phyloP scores from a whole-genome alignment of 2,329 filamentous ascomycete genomes.

The Aspergillus sp. region DNA sequence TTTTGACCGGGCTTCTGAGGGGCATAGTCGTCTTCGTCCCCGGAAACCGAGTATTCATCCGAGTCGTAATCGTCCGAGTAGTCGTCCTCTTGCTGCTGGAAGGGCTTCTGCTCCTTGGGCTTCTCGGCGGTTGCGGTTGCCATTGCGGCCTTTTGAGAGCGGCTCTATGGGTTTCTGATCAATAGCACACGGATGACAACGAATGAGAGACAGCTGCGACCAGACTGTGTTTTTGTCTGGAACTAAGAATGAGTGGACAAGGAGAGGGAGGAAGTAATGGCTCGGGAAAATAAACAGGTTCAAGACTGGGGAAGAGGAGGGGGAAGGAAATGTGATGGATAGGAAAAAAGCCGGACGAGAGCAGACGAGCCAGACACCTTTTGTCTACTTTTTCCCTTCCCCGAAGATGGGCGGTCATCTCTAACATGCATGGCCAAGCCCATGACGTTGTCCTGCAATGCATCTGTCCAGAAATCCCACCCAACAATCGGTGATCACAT shows the following conservation, averaged over 20 bases:
- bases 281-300: neutral
- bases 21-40: slow-evolving; percentile 21
- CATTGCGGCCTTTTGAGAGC: neutral
- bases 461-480: neutral
- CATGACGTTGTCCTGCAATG: slow-evolving; percentile 8
- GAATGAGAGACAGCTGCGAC: neutral
- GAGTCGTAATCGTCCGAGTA: slow-evolving; percentile 28
- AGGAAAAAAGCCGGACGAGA: neutral
- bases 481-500: slow-evolving; percentile 1
- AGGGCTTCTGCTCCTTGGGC: slow-evolving; percentile 24
- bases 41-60: slow-evolving; percentile 28
- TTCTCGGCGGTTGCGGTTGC: slow-evolving; percentile 31
- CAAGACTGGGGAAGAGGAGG: neutral
- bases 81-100: slow-evolving; percentile 25
- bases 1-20: slow-evolving; percentile 8
- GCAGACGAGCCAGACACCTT: neutral
- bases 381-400: neutral
- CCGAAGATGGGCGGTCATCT: neutral
- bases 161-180: neutral
- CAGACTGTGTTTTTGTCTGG: neutral
- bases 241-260: neutral
- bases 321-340: neutral
- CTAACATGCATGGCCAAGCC: neutral
- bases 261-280: neutral
- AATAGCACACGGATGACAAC: neutral